Conservation (phyloP, 352 stramenopile genomes). For the Lagenidium giganteum region DNA sequence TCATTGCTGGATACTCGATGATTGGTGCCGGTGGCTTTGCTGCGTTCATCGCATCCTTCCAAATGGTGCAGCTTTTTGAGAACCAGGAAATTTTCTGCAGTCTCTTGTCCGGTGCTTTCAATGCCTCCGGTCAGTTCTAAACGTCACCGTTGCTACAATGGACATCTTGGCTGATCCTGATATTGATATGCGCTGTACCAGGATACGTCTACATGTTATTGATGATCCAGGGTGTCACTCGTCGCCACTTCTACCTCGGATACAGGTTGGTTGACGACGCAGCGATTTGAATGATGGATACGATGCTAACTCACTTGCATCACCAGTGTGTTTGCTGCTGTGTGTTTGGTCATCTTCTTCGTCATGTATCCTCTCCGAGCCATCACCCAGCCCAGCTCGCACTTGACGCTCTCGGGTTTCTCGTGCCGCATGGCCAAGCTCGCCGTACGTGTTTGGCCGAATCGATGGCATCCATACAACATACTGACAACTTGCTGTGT, state of each 20-base stretch:
- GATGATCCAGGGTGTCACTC: conserved; percentile 30
- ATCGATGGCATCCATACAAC: too few species aligned
- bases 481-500: too few species aligned
- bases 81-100: conserved; percentile 31
- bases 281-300: neutral
- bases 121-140: conserved; percentile 42
- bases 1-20: conserved; percentile 36
- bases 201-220: conserved; percentile 48
- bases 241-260: conserved; percentile 29
- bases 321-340: conserved; percentile 14
- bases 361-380: conserved; percentile 23
- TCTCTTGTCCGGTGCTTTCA: conserved; percentile 44
- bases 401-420: conserved; percentile 22
- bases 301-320: too few species aligned
- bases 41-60: conserved; percentile 41
- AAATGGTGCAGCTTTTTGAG: conserved; percentile 42
- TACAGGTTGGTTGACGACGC: too few species aligned
- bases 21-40: conserved; percentile 38
- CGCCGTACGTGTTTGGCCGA: conserved; percentile 5
- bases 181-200: too few species aligned
- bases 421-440: conserved; percentile 3
- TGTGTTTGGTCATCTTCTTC: conserved; percentile 15
- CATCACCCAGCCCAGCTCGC: conserved; percentile 12
- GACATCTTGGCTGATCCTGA: neutral
- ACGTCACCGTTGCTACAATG: conserved; percentile 31